Base-by-base conservation (phyloP, 208 protist species). In the Crithidia fasciculata region DNA sequence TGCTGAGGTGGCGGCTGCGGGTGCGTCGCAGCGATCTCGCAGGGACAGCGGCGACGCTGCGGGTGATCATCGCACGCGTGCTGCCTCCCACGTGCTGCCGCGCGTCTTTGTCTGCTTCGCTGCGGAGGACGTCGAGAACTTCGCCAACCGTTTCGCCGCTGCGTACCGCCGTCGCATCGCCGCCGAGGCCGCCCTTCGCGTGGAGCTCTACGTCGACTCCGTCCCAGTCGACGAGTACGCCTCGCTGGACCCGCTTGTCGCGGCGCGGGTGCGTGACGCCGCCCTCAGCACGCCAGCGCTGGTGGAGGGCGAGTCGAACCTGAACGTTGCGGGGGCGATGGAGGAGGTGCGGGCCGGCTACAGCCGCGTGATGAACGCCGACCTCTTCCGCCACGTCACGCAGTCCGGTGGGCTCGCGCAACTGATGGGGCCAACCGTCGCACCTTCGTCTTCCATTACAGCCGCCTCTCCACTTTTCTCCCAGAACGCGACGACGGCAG, bases 191-290 rank as follows among this genome's bases (percentile, higher is more conserved):
- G 60, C 93, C 10, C 72, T 98, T 57, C 87, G 88, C 45, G 74
- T 93, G 66, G 81, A 98, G 69, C 81, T 99, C 50, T 99, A 91
- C 79, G 86, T 98, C 13, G 96, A 99, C 56, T 93, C 84, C 68
- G 98, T 99, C 78, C 98, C 98, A 3, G 82, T 85, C 8, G 97
- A 99, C 71, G 91, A 97, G 73, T 96, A 91, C 80, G 85, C 93
- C 58, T 70, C 71, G 3, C 74, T 97, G 16, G 89, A 96, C 59
- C 80, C 89, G 0, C 63, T 73, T 15, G 91, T 90, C n/a, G 52
- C 87, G 28, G 73, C 69, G 4, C 85, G 92, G 37, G 86, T 97
- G 54, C 85, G 83, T 8, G 63, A 86, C 36, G 61, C 94, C 15
- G 87, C 82, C 67, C 57, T 97, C 50, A 96, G 76, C 77, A 96